Evolutionary conservation across 805 yeast genomes (phyloP), one percentile per base, ranked within the genome.

Genomic region (Kuraishia floccosa): DNA sequence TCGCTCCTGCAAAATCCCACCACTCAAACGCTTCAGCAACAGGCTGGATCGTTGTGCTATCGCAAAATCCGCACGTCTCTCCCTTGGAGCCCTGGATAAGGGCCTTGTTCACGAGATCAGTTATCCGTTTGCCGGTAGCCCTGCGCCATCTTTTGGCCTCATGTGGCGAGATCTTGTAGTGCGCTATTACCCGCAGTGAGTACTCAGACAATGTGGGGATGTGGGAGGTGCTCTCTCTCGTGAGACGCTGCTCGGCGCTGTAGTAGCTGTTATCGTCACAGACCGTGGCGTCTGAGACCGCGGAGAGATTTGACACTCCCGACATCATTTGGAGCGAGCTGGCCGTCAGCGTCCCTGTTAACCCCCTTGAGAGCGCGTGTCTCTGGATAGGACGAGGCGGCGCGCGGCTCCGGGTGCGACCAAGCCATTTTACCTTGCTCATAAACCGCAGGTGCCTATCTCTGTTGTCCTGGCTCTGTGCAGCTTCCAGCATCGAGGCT

Each of bases 1-100:
- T 56, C 34, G 73, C 65, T 24, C 58, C 63, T 30, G 66, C 56
- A 28, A 72, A 57, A 40, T 75, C 76, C 82, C 83, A 75, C 81
- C 81, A 75, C 44, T 75, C 82, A 37, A 65, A 44, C 1, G 66
- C 60, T 40, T 74, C 76, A 0, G 80, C 81, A 10, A 63, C 58
- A 2, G 77, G 69, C 33, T 72, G 75, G 5, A 72, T 64, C 3
- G 66, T 56, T n/a, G 63, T 53, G 4, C 48, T 35, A 6, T 56
- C 49, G 46, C 83, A 75, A 25, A 56, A 54, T 3, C 72, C 65
- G 44, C 83, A 75, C 0, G 60, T 52, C 35, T 72, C 77, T 11
- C 64, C 62, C 40, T 62, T 60, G 3, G 58, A 47, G 2, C 68
- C 80, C 39, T 64, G 65, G 18, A 65, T 60, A n/a, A 75, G 52